Conservation (phyloP, 768 basidiomycete species). For the Xanthoconium purpureum region DNA sequence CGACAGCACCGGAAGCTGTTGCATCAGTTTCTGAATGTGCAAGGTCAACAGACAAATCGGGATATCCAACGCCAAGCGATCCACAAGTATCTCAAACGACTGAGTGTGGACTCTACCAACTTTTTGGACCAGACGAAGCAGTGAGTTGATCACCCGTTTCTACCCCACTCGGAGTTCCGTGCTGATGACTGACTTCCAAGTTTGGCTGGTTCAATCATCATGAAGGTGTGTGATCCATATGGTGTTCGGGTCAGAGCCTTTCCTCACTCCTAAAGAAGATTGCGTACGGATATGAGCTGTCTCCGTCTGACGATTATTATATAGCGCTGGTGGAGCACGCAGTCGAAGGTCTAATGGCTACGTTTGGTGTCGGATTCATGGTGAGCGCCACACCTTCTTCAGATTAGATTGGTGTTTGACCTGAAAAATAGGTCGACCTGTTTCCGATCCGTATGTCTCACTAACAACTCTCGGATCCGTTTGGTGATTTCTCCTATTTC, state of each 20-base stretch:
- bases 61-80: neutral
- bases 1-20: neutral
- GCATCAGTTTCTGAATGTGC: neutral
- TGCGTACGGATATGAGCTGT: conserved; percentile 2
- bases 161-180: neutral
- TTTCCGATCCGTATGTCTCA: neutral
- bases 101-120: neutral
- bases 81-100: neutral
- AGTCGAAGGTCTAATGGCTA: conserved; percentile 2
- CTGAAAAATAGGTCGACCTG: conserved; percentile 1
- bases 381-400: neutral
- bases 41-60: neutral
- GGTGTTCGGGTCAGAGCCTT: too few species aligned
- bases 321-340: conserved; percentile 1
- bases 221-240: neutral
- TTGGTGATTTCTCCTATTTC: too few species aligned
- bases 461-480: too few species aligned
- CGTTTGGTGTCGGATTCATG: conserved; percentile 7
- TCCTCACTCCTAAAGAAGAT: neutral
- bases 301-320: conserved; percentile 2
- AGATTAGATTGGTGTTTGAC: neutral
- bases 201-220: conserved; percentile 1
- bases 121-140: conserved; percentile 3
- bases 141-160: neutral
- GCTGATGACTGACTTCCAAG: neutral